phyloP scores from a whole-genome alignment of 2,329 filamentous ascomycete species.

The Hypoxylon rubiginosum region DNA sequence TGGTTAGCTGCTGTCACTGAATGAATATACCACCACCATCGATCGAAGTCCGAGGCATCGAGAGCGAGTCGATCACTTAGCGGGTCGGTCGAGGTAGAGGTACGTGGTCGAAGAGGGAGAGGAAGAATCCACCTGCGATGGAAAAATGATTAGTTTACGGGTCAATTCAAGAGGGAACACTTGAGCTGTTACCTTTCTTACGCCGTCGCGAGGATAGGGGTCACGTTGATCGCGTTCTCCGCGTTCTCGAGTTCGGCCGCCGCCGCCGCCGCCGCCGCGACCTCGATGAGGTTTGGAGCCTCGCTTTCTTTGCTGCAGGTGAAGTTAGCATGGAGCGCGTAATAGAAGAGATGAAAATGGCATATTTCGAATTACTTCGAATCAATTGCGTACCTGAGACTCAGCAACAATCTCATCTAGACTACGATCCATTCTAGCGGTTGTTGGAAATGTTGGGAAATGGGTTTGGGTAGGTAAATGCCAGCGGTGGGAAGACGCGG shows the following conservation, averaged over 20 bases:
- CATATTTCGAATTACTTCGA: background rate
- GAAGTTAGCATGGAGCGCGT: constrained; percentile 20
- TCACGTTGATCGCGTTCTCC: too few relatives aligned
- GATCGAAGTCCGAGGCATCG: constrained; percentile 54
- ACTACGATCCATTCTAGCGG: constrained; percentile 50
- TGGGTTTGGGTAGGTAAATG: constrained; percentile 12
- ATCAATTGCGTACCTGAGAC: constrained; percentile 47
- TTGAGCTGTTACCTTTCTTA: constrained; percentile 80
- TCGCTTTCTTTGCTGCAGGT: constrained; percentile 45
- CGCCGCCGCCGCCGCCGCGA: constrained; percentile 41
- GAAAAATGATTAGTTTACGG: constrained; percentile 44
- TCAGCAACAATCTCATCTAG: constrained; percentile 55
- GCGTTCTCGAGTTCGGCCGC: constrained; percentile 55
- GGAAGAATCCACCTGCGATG: constrained; percentile 52
- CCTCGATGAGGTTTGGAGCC: constrained; percentile 48
- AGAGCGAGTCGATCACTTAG: constrained; percentile 52
- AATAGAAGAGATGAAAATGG: background rate
- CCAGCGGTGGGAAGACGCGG: constrained; percentile 25
- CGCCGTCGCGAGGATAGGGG: constrained; percentile 80
- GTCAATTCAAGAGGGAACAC: constrained; percentile 37
- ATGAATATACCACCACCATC: constrained; percentile 56
- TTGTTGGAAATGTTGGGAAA: constrained; percentile 25
- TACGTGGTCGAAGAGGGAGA: constrained; percentile 51
- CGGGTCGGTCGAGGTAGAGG: constrained; percentile 46
- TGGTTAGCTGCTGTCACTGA: constrained; percentile 62